phyloP scores from a whole-genome alignment of 495 filamentous ascomycete species.

The Melanomma pulvis-pyrius region DNA sequence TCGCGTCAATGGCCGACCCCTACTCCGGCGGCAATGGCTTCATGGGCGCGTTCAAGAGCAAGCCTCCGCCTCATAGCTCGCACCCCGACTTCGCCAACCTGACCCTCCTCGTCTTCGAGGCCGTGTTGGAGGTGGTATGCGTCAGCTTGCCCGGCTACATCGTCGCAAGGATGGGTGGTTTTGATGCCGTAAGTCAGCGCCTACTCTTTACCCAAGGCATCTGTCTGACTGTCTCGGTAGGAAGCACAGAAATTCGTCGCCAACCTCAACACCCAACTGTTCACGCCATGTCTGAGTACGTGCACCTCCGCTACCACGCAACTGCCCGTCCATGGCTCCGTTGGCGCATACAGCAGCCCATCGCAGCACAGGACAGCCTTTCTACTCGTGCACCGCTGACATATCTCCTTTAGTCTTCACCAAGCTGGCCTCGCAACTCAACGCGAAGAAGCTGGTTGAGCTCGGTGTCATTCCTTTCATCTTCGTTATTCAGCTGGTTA shows the following conservation, averaged over 20 bases:
- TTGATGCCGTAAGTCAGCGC: slow-evolving; percentile 74
- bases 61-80: slow-evolving; percentile 47
- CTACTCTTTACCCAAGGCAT: background rate
- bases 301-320: slow-evolving; percentile 6
- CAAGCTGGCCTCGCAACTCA: slow-evolving; percentile 94
- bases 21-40: slow-evolving; percentile 27
- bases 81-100: slow-evolving; percentile 75
- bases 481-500: slow-evolving; percentile 80
- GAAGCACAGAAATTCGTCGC: slow-evolving; percentile 82
- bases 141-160: slow-evolving; percentile 96
- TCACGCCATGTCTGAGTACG: slow-evolving; percentile 95
- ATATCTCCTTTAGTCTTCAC: slow-evolving; percentile 73
- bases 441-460: slow-evolving; percentile 83
- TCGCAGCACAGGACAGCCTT: too few relatives aligned
- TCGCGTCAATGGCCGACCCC: slow-evolving; percentile 34
- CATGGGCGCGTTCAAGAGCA: slow-evolving; percentile 34
- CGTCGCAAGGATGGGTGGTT: slow-evolving; percentile 83
- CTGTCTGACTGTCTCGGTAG: background rate
- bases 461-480: slow-evolving; percentile 92
- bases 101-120: slow-evolving; percentile 88
- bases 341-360: too few relatives aligned
- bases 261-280: slow-evolving; percentile 89
- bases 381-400: slow-evolving; percentile 4
- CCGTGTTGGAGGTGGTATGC: slow-evolving; percentile 93
- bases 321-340: too few relatives aligned